Evolutionary conservation across 2,329 filamentous ascomycete genomes (phyloP).

Genomic region (Talaromyces amestolkiae): DNA sequence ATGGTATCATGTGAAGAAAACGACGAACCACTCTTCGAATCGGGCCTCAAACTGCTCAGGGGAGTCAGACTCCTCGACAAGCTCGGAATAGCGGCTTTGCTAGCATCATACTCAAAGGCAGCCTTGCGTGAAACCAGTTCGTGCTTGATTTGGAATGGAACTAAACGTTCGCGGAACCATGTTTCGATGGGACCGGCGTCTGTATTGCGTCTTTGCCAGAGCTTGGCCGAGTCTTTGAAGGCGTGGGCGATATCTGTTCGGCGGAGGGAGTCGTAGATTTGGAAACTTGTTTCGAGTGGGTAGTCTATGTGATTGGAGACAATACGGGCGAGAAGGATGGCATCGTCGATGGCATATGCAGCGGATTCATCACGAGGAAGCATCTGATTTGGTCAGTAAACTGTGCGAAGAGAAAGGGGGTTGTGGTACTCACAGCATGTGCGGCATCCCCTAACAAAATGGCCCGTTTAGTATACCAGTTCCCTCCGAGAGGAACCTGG

Average conservation of each 20-base stretch:
- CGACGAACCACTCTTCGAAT: constrained; percentile 3
- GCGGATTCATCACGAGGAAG: constrained; percentile 48
- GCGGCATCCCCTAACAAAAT: constrained; percentile 49
- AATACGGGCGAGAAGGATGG: constrained; percentile 43
- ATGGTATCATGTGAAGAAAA: not conserved
- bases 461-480: constrained; percentile 41
- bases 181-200: constrained; percentile 39
- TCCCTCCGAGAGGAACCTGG: constrained; percentile 37
- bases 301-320: constrained; percentile 35
- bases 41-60: not conserved
- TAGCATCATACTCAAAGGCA: constrained; percentile 40
- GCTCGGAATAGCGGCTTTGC: constrained; percentile 32
- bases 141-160: constrained; percentile 34
- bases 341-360: constrained; percentile 46
- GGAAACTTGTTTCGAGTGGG: constrained; percentile 34
- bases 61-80: constrained; percentile 3
- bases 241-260: constrained; percentile 39
- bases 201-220: constrained; percentile 39
- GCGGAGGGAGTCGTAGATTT: constrained; percentile 39
- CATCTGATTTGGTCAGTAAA: constrained; percentile 35
- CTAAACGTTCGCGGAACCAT: constrained; percentile 40
- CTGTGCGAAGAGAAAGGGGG: too few relatives aligned
- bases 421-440: constrained; percentile 40
- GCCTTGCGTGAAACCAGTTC: constrained; percentile 29
- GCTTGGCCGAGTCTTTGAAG: constrained; percentile 39